A percentile compares a stretch with the other conserved stretches of the same genome.
Conservation (phyloP, 2,329 filamentous ascomycete genomes). For the Pseudogymnoascus sp. region DNA sequence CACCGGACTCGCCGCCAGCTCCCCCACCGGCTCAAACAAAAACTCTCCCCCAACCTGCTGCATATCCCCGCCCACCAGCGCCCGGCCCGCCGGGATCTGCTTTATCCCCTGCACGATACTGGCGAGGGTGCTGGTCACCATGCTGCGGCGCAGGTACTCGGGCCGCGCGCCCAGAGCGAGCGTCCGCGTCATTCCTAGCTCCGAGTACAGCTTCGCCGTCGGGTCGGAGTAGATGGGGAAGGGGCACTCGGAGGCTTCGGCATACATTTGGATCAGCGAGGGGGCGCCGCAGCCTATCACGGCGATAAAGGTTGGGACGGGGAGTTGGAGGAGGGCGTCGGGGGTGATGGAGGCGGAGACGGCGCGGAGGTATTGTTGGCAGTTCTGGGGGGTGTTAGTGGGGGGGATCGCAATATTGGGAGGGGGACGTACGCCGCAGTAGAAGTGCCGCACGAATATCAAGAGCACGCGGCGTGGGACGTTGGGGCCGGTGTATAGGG, state of each 20-base stretch:
- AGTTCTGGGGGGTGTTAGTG: conserved; percentile 21
- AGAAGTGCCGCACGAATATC: conserved; percentile 32
- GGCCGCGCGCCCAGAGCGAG: conserved; percentile 39
- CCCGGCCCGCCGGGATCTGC: conserved; percentile 30
- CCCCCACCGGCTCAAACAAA: conserved; percentile 26
- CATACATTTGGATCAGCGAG: conserved; percentile 46
- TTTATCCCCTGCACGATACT: conserved; percentile 38
- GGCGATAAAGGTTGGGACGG: conserved; percentile 32
- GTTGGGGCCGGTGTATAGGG: conserved; percentile 27
- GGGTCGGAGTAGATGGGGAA: conserved; percentile 52
- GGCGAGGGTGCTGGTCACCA: conserved; percentile 29
- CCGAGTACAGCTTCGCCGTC: conserved; percentile 42
- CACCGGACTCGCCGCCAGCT: conserved; percentile 14
- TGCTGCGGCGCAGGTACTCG: conserved; percentile 38
- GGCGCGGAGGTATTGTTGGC: conserved; percentile 28
- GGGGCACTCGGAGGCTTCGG: conserved; percentile 36
- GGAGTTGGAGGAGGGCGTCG: conserved; percentile 24
- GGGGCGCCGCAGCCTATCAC: conserved; percentile 49
- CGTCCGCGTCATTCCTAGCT: conserved; percentile 44
- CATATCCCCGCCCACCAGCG: conserved; percentile 41
- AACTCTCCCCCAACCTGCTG: conserved; percentile 41
- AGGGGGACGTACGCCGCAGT: conserved; percentile 25
- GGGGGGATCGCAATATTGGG: neutral
- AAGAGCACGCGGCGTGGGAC: conserved; percentile 26
- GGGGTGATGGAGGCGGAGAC: conserved; percentile 24